Evolutionary conservation across 2,329 filamentous ascomycete genomes (phyloP), one percentile per base, ranked within the genome.

Genomic region (Trichoderma atroviride): DNA sequence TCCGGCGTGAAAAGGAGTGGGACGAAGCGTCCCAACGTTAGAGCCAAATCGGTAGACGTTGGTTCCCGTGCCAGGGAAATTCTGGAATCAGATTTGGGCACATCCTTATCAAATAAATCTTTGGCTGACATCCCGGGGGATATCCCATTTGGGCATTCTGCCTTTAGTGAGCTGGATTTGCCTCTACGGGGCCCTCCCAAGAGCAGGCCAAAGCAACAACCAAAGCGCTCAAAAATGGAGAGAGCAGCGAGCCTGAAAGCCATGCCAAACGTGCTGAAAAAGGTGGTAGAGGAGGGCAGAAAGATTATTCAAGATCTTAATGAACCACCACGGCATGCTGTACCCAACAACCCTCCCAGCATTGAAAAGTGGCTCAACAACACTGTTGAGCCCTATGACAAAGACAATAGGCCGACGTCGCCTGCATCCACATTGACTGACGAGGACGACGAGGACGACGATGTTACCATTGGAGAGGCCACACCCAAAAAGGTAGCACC

Each of bases 311-410:
- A 88, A 16, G 88, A 90, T 68, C 84, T 84, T 68, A 84, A 84
- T 55, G 88, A 90, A 62, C 83, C 86, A 4, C 84, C 84, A 0
- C 84, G 83, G 59, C 82, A 84, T 9, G 79, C 82, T 2, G 78
- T 79, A 3, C 73, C 76, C 13, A 89, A 90, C 70, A 85, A 87
- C 55, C 88, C 88, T 5, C 86, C 85, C 1, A 90, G 84, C 73
- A 91, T 91, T 66, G 88, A 91, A 75, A 89, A 85, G 27, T 91
- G 88, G 88, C 80, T 91, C 31, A 87, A 86, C 74, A 84, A 81
- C 27, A 91, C 88, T 0, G 84, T 89, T 16, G 88, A 90, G 73
- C 87, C 88, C 4, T 89, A 89, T 74, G 81, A 89, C 2, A 87
- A 89, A 19, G 43, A n/a, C 6, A 62, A 62, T 7, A 47, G 58